Evolutionary conservation across 805 yeast species (phyloP).

Genomic region (Saturnispora saitoi): DNA sequence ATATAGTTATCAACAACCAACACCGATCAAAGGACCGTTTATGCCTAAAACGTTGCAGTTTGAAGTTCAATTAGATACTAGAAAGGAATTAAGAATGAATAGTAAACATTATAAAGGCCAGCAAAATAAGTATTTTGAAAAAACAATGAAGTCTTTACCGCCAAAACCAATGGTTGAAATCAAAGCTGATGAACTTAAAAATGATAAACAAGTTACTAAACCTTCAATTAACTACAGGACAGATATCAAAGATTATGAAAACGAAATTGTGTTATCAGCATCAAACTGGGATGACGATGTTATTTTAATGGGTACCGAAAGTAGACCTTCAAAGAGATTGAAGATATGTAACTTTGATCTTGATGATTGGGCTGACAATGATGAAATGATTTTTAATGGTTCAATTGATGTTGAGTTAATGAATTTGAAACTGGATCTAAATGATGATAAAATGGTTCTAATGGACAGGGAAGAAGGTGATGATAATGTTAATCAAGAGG

Average conservation of each 20-base stretch:
- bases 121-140: constrained; percentile 8
- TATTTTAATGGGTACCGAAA: constrained; percentile 44
- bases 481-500: constrained; percentile 4
- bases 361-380: constrained; percentile 42
- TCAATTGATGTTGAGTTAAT: constrained; percentile 28
- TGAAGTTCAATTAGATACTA: constrained; percentile 57
- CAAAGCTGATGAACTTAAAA: constrained; percentile 23
- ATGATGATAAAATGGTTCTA: constrained; percentile 75
- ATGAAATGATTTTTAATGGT: constrained; percentile 72
- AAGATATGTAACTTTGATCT: constrained; percentile 30
- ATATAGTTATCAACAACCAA: constrained; percentile 46
- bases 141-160: constrained; percentile 9
- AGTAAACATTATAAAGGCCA: constrained; percentile 16
- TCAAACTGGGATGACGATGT: constrained; percentile 72
- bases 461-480: constrained; percentile 33
- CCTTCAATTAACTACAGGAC: constrained; percentile 11
- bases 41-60: constrained; percentile 52
- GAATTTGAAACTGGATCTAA: constrained; percentile 62
- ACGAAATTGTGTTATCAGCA: constrained; percentile 55
- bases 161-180: constrained; percentile 22
- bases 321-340: constrained; percentile 19
- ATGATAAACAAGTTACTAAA: constrained; percentile 13
- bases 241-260: constrained; percentile 29
- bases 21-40: constrained; percentile 34
- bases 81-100: constrained; percentile 38